Evolutionary conservation across 345 rosid species (phyloP).

Genomic region (Nasturtium officinale): DNA sequence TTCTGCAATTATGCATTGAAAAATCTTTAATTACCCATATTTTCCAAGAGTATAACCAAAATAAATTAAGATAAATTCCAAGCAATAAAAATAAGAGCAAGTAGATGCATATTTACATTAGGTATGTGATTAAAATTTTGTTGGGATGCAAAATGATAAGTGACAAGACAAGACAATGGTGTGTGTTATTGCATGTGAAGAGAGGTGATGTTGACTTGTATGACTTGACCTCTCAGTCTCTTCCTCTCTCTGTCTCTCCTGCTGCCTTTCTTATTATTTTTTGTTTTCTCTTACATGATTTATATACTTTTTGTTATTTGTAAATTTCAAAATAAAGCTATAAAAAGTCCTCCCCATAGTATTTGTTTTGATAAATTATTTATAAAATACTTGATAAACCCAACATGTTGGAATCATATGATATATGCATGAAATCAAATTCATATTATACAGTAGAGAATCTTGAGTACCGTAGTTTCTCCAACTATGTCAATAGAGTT

Average conservation of each 20-base stretch:
- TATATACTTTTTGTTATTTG: background rate
- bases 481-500: background rate
- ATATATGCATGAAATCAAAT: background rate
- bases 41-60: background rate
- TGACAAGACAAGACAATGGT: conserved; percentile 45
- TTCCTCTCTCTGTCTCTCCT: conserved; percentile 27
- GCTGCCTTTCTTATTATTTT: conserved; percentile 8
- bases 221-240: conserved; percentile 43
- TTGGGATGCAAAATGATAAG: conserved; percentile 39
- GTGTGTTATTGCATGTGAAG: conserved; percentile 44
- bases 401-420: background rate
- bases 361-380: background rate
- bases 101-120: conserved; percentile 5
- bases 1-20: background rate
- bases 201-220: conserved; percentile 42
- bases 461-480: background rate
- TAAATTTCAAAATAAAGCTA: background rate
- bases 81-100: background rate
- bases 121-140: conserved; percentile 19
- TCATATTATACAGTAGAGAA: background rate
- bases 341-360: background rate
- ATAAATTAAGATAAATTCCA: background rate
- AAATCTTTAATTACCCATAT: background rate
- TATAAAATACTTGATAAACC: background rate
- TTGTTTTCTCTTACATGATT: background rate